Conservation (phyloP, 495 filamentous ascomycete species). For the Achaetomiella virescens region DNA sequence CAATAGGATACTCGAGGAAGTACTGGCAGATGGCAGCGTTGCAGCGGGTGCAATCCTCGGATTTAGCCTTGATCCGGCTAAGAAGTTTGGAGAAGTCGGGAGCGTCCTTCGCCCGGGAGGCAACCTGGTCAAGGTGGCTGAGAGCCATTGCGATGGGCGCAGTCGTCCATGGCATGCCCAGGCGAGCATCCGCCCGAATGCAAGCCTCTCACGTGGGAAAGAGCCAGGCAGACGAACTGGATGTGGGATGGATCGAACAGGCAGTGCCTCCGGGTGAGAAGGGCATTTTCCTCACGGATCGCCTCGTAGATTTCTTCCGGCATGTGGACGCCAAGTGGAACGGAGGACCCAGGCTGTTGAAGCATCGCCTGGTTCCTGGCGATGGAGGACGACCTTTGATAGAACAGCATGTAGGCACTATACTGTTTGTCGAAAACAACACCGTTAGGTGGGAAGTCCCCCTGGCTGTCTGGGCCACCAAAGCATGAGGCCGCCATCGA, state of each 20-base stretch:
- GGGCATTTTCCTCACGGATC: conserved; percentile 66
- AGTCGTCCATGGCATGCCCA: conserved; percentile 50
- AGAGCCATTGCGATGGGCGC: conserved; percentile 60
- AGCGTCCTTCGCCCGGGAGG: conserved; percentile 66
- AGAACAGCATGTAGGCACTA: conserved; percentile 98
- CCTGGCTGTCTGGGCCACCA: conserved; percentile 60
- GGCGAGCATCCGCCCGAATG: conserved; percentile 41
- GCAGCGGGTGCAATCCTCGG: conserved; percentile 51
- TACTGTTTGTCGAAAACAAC: conserved; percentile 58
- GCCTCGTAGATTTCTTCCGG: conserved; percentile 50
- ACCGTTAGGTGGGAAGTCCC: conserved; percentile 39
- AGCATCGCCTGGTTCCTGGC: conserved; percentile 42
- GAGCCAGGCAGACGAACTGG: conserved; percentile 55
- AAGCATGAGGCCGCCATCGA: conserved; percentile 72
- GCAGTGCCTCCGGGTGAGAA: conserved; percentile 69
- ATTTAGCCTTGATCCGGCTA: conserved; percentile 45
- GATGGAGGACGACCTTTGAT: conserved; percentile 70
- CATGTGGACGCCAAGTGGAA: conserved; percentile 53
- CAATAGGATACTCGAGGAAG: conserved; percentile 47
- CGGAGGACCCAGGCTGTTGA: conserved; percentile 22
- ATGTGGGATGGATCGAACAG: conserved; percentile 71
- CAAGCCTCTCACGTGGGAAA: conserved; percentile 44
- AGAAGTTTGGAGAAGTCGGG: conserved; percentile 56
- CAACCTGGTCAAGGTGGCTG: conserved; percentile 70
- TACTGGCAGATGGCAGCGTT: conserved; percentile 58